These are phyloP conservation scores for Tuber aestivum DNA, from an alignment of 495 filamentous ascomycete species.

Conservation along the genomic window DNA sequence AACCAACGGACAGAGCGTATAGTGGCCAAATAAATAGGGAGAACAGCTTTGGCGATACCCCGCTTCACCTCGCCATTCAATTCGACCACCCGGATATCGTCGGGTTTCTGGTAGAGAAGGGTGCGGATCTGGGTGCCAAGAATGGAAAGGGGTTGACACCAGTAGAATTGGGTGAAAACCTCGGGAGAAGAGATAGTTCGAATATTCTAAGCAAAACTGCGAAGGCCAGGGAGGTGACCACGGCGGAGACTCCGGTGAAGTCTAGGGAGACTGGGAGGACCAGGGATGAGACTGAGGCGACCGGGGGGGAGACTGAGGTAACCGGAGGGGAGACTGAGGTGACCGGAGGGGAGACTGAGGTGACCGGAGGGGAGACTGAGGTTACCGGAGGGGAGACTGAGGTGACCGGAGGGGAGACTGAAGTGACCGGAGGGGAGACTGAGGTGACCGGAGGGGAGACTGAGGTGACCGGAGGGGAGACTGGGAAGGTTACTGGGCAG, in stretches of 20 bases:
- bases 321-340: too few relatives aligned
- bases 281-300: background rate
- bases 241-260: too few relatives aligned
- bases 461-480: too few relatives aligned
- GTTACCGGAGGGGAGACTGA: too few relatives aligned
- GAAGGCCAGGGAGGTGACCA: conserved; percentile 54
- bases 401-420: too few relatives aligned
- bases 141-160: conserved; percentile 16
- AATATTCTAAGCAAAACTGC: conserved; percentile 46
- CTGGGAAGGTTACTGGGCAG: too few relatives aligned
- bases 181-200: conserved; percentile 60
- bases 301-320: too few relatives aligned
- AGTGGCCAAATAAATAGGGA: background rate
- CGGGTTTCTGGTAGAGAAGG: background rate
- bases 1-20: background rate
- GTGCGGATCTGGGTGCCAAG: background rate
- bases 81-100: background rate
- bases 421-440: too few relatives aligned
- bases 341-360: too few relatives aligned
- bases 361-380: too few relatives aligned
- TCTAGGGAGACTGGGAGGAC: too few relatives aligned
- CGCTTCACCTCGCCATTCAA: background rate
- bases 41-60: background rate
- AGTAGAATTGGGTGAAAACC: conserved; percentile 60
- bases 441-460: too few relatives aligned